A percentile compares a stretch with the other conserved stretches of the same genome.
phyloP scores from a whole-genome alignment of 345 rosid species.

The Carallia pectinifolia region DNA sequence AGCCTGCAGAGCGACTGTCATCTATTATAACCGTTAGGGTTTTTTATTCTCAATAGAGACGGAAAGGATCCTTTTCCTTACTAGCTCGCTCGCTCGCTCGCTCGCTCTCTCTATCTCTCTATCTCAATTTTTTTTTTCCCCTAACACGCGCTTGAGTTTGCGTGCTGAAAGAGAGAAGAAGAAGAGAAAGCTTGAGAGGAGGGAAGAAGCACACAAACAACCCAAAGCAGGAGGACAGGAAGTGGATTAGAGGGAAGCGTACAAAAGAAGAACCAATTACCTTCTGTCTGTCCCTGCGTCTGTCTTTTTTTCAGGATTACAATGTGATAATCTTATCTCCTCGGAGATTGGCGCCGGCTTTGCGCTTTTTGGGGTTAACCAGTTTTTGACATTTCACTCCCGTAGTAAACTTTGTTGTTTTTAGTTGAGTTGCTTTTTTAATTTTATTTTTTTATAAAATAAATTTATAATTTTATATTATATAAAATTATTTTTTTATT shows the following conservation, averaged over 20 bases:
- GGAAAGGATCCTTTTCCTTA: background rate
- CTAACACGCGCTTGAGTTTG: no score
- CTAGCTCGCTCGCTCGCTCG: no score
- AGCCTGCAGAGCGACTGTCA: conserved; percentile 69
- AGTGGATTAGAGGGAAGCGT: background rate
- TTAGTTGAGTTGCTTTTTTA: no score
- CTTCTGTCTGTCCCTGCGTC: no score
- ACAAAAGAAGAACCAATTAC: background rate
- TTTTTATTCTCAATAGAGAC: conserved; percentile 11
- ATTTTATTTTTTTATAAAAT: no score
- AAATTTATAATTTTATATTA: no score
- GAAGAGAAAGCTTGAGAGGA: no score
- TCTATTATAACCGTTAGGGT: conserved; percentile 41
- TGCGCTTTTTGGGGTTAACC: background rate
- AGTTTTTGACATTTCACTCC: no score
- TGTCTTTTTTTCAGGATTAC: background rate
- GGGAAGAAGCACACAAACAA: no score
- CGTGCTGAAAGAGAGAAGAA: no score
- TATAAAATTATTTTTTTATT: no score
- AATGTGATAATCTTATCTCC: conserved; percentile 41
- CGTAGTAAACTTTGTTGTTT: no score
- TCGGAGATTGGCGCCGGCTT: conserved; percentile 35
- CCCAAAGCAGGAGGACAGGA: background rate
- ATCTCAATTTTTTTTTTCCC: background rate
- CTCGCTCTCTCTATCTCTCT: background rate